Base-by-base conservation (phyloP, 805 yeast genomes). In the Saccharomycopsis sp. region DNA sequence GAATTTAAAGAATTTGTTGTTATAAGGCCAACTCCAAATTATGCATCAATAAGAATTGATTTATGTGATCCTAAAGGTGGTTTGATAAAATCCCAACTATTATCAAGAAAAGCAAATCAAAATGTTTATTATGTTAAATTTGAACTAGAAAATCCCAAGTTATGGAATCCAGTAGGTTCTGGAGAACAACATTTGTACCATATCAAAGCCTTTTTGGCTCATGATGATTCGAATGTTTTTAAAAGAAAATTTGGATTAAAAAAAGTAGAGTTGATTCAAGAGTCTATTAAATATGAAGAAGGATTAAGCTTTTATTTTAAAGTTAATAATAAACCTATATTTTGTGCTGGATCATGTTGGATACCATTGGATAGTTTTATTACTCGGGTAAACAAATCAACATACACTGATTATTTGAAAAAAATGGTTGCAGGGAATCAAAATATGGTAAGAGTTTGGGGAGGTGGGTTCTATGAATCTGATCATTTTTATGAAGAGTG, bases 361-460 rank as follows among this genome's bases (percentile, higher is more conserved):
- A 69, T 69, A 37, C 74, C 74, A 1, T 67, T 62, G 2, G 71
- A 69, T 48, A 61, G 64, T 1, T 58, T 66, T 38, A 54, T 54
- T 14, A 59, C 67, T 2, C 42, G 44, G 13, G 45, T 67, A 8
- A 54, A 59, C 5, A 45, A 52, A 2, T 36, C 53, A n/a, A 68
- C 66, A 41, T 68, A 68, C 50, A 40, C 48, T 3, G 49, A 52
- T 4, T 63, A 66, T 65, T 45, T 69, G 14, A 45, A 52, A 23
- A 47, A 63, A 21, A 57, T 60, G 21, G 54, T 52, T 1, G 53
- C 57, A 25, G 70, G 71, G 1, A 54, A 67, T 44, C 70, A 65
- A 41, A 63, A 61, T 39, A 64, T 67, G 68, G 47, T 69, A 27
- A 53, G 74, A 30, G 61, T 67, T 2, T 69, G 74, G 74, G 74